Evolutionary conservation across 1,284 basidiomycete genomes (phyloP).

Genomic region (Ceratobasidium sp.): DNA sequence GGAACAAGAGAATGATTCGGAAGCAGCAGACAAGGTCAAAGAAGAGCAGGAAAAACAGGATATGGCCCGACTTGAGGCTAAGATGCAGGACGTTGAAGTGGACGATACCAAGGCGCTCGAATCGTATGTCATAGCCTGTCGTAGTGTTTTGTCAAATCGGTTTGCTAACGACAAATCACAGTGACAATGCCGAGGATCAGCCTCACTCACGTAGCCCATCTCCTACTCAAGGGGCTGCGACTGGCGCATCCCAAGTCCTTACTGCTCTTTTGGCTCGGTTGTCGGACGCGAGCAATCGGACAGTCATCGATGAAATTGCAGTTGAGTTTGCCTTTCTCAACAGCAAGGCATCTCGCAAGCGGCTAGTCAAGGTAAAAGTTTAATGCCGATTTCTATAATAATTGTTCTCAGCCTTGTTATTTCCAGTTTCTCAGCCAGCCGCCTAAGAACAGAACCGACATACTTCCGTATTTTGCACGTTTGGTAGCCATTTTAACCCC

Average conservation of each 20-base stretch:
- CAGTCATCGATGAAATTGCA: slow-evolving; percentile 90
- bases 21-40: slow-evolving; percentile 45
- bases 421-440: slow-evolving; percentile 81
- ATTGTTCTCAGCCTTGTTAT: neutral
- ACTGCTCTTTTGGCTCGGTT: slow-evolving; percentile 91
- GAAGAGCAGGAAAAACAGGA: slow-evolving; percentile 51
- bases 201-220: slow-evolving; percentile 58
- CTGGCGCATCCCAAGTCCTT: slow-evolving; percentile 91
- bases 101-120: slow-evolving; percentile 41
- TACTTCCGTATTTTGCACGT: slow-evolving; percentile 92
- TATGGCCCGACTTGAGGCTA: slow-evolving; percentile 60
- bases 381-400: neutral
- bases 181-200: slow-evolving; percentile 27
- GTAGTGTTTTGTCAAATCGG: neutral
- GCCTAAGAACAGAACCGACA: slow-evolving; percentile 87
- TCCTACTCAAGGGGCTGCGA: slow-evolving; percentile 63
- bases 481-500: slow-evolving; percentile 85
- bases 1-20: slow-evolving; percentile 39
- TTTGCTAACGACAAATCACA: neutral
- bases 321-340: slow-evolving; percentile 97
- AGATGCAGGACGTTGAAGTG: slow-evolving; percentile 55
- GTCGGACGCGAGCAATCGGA: slow-evolving; percentile 91
- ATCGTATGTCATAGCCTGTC: slow-evolving; percentile 11
- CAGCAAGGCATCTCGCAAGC: slow-evolving; percentile 91
- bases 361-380: slow-evolving; percentile 76